phyloP scores from a whole-genome alignment of 1,284 basidiomycete genomes.

The Calocybe gambosa region DNA sequence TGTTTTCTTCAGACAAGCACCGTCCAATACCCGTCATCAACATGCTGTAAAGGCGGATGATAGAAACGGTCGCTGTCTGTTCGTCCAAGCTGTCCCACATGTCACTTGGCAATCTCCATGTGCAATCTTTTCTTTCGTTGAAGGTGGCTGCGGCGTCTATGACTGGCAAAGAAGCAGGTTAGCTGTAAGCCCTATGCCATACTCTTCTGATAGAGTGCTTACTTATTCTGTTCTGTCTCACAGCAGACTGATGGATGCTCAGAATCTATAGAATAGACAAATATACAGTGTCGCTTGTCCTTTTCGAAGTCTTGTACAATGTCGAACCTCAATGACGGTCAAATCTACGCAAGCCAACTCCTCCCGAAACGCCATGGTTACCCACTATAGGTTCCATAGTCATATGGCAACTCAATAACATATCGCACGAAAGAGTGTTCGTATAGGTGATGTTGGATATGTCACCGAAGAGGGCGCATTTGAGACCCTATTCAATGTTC shows the following conservation, averaged over 20 bases:
- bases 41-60: background rate
- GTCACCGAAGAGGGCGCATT: slow-evolving; percentile 23
- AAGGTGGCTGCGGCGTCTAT: background rate
- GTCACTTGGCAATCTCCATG: background rate
- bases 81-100: background rate
- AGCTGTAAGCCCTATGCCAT: background rate
- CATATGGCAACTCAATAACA: slow-evolving; percentile 12
- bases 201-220: background rate
- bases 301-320: background rate
- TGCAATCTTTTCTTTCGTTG: no score
- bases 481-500: slow-evolving; percentile 26
- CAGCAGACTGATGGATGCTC: background rate
- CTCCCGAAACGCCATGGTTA: slow-evolving; percentile 19
- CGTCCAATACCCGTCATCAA: background rate
- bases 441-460: slow-evolving; percentile 27
- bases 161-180: background rate
- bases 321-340: slow-evolving; percentile 8
- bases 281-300: background rate
- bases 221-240: background rate
- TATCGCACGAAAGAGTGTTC: slow-evolving; percentile 22
- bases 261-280: background rate
- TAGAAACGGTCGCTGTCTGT: background rate
- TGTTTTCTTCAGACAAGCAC: no score
- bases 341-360: slow-evolving; percentile 17
- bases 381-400: slow-evolving; percentile 26